Conservation (phyloP, 2,329 filamentous ascomycete species). For the Aspergillus sp. region DNA sequence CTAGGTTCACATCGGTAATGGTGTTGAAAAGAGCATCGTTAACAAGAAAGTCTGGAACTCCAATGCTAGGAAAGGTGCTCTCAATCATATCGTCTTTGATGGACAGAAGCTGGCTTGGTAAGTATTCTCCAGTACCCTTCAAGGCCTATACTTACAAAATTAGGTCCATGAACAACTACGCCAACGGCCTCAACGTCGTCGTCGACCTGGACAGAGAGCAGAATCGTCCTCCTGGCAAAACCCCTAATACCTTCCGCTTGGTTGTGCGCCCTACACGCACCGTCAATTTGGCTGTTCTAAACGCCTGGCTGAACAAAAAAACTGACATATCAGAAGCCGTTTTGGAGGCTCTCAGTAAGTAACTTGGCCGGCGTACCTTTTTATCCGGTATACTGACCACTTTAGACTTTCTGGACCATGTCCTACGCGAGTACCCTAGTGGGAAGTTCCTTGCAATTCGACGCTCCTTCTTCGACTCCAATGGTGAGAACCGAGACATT, state of each 20-base stretch:
- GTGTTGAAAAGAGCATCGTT: constrained; percentile 66
- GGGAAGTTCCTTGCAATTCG: constrained; percentile 72
- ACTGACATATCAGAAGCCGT: constrained; percentile 67
- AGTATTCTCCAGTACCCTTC: constrained; percentile 37
- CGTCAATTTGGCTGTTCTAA: constrained; percentile 70
- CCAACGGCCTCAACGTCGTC: constrained; percentile 57
- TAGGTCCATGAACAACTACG: constrained; percentile 44
- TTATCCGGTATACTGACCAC: constrained; percentile 11
- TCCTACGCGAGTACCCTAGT: constrained; percentile 79
- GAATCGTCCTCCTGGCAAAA: constrained; percentile 46
- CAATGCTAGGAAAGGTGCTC: constrained; percentile 62
- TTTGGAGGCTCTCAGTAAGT: constrained; percentile 75
- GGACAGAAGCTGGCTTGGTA: constrained; percentile 86
- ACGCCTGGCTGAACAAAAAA: constrained; percentile 66
- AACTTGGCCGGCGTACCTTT: background rate
- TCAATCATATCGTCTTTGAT: constrained; percentile 73
- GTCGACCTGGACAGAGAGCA: constrained; percentile 76
- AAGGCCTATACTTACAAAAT: constrained; percentile 29
- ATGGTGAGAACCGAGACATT: constrained; percentile 58
- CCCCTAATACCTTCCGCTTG: constrained; percentile 61
- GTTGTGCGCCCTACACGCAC: constrained; percentile 67
- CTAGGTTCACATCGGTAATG: constrained; percentile 70
- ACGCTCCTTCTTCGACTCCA: constrained; percentile 75
- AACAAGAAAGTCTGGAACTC: constrained; percentile 79
- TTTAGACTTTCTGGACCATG: constrained; percentile 81